A percentile compares a stretch with the other conserved stretches of the same genome.
These are phyloP conservation scores for Arthrobotrys megalospora DNA, from an alignment of 2,329 filamentous ascomycete genomes.

Conservation along the genomic window DNA sequence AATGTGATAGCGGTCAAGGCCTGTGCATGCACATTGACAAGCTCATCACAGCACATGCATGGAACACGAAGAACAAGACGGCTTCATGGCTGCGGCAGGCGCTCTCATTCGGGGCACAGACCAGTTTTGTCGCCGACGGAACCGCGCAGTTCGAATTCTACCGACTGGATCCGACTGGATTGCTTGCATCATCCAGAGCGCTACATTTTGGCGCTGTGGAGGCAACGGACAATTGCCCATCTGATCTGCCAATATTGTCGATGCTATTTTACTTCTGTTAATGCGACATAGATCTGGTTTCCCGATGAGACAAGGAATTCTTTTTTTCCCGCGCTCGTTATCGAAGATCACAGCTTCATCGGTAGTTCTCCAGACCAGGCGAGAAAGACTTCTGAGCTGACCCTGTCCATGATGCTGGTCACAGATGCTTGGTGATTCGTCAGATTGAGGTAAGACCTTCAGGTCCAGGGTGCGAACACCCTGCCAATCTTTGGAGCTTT, in stretches of 20 bases:
- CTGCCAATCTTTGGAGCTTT: conserved; percentile 56
- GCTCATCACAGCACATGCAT: conserved; percentile 26
- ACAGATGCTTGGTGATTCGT: conserved; percentile 53
- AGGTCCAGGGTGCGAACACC: conserved; percentile 34
- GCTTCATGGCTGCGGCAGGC: conserved; percentile 29
- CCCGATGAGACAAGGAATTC: conserved; percentile 27
- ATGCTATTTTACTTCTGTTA: neutral
- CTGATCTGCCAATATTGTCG: neutral
- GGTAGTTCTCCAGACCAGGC: conserved; percentile 33
- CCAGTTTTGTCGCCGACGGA: conserved; percentile 29
- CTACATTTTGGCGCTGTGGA: conserved; percentile 15
- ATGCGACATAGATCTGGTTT: conserved; percentile 7
- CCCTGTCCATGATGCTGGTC: conserved; percentile 51
- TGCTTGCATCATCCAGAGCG: conserved; percentile 27
- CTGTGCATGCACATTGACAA: conserved; percentile 21
- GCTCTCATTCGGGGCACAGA: conserved; percentile 25
- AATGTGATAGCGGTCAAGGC: conserved; percentile 36
- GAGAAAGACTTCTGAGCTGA: conserved; percentile 51
- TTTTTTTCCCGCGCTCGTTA: conserved; percentile 20
- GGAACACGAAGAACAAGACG: conserved; percentile 34
- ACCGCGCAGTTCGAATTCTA: conserved; percentile 27
- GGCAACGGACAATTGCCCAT: conserved; percentile 26
- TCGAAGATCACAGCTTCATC: conserved; percentile 34
- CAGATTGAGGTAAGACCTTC: conserved; percentile 50
- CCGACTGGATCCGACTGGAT: conserved; percentile 20